These are phyloP conservation scores for Aspergillus uvarum DNA, from an alignment of 2,329 filamentous ascomycete species.

Conservation along the genomic window DNA sequence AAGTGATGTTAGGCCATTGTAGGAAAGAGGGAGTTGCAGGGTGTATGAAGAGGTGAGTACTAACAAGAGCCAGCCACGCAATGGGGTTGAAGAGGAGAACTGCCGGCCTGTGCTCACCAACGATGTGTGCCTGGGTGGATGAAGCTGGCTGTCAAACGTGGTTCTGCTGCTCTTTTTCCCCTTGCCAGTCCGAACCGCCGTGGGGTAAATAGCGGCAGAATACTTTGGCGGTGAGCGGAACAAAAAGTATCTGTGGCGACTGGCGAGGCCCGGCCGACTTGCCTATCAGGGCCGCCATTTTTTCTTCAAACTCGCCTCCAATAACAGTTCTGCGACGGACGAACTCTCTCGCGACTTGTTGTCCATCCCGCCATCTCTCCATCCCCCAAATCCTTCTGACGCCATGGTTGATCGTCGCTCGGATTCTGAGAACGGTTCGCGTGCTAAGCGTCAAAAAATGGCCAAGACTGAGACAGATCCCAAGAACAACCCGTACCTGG, in stretches of 20 bases:
- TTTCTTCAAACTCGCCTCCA: slow-evolving; percentile 9
- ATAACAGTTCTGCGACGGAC: slow-evolving; percentile 4
- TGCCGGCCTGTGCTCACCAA: not conserved
- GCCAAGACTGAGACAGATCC: slow-evolving; percentile 51
- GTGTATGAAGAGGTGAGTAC: not conserved
- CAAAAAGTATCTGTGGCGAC: slow-evolving; percentile 27
- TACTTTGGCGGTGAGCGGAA: slow-evolving; percentile 26
- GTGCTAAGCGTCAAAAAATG: slow-evolving; percentile 58
- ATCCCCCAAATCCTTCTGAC: slow-evolving; percentile 17
- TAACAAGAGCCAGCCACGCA: not conserved
- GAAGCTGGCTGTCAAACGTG: not conserved
- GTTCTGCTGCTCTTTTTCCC: not conserved
- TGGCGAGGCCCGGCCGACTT: slow-evolving; percentile 32
- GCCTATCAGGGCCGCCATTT: slow-evolving; percentile 32
- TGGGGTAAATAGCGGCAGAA: slow-evolving; percentile 31
- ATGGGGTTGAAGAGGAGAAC: not conserved
- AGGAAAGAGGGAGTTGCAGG: not conserved
- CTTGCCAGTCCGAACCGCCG: slow-evolving; percentile 22
- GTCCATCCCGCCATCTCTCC: slow-evolving; percentile 11
- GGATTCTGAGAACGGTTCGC: slow-evolving; percentile 50
- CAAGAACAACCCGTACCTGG: slow-evolving; percentile 79
- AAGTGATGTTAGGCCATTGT: not conserved
- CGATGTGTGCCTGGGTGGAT: slow-evolving; percentile 2
- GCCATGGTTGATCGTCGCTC: slow-evolving; percentile 59
- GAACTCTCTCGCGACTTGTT: slow-evolving; percentile 12